Percentiles rank a stretch among this genome's conserved stretches.
Conservation (phyloP, 192 early-diverging fungal species). For the Entophlyctis luteolus region DNA sequence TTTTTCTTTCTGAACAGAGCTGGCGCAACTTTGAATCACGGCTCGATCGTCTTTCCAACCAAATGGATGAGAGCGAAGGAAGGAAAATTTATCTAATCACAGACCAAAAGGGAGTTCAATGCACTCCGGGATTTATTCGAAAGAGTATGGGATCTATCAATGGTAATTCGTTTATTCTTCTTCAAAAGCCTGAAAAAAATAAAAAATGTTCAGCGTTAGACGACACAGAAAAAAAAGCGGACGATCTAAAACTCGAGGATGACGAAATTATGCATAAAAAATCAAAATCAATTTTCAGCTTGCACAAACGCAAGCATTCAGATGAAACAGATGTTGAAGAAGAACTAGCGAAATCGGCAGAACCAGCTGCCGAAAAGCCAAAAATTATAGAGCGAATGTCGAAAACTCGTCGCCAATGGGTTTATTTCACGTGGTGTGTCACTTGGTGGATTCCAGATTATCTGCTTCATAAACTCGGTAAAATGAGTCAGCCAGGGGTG, state of each 20-base stretch:
- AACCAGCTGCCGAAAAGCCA: not conserved
- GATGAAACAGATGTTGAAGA: slow-evolving; percentile 21
- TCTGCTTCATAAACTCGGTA: slow-evolving; percentile 64
- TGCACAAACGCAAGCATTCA: not conserved
- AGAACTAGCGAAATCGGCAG: not conserved
- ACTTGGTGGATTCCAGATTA: slow-evolving; percentile 82
- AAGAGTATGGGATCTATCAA: slow-evolving; percentile 11
- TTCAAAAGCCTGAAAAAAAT: not conserved
- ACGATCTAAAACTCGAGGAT: not conserved
- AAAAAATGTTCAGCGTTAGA: not conserved
- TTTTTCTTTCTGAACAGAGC: slow-evolving; percentile 66
- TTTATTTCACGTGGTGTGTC: slow-evolving; percentile 71
- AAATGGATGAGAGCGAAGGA: slow-evolving; percentile 33
- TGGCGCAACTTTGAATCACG: slow-evolving; percentile 82
- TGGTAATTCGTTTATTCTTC: too few species aligned
- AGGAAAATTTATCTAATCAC: slow-evolving; percentile 11
- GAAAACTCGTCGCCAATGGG: slow-evolving; percentile 68
- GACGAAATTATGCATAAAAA: not conserved
- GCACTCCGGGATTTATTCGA: slow-evolving; percentile 14
- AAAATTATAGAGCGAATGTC: slow-evolving; percentile 49
- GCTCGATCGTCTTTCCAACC: slow-evolving; percentile 54
- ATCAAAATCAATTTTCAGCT: not conserved
- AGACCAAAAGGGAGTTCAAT: slow-evolving; percentile 7
- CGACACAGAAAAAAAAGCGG: not conserved
- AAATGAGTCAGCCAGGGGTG: slow-evolving; percentile 69